Evolutionary conservation across 768 basidiomycete species (phyloP).

Genomic region (Tulasnella sp.): DNA sequence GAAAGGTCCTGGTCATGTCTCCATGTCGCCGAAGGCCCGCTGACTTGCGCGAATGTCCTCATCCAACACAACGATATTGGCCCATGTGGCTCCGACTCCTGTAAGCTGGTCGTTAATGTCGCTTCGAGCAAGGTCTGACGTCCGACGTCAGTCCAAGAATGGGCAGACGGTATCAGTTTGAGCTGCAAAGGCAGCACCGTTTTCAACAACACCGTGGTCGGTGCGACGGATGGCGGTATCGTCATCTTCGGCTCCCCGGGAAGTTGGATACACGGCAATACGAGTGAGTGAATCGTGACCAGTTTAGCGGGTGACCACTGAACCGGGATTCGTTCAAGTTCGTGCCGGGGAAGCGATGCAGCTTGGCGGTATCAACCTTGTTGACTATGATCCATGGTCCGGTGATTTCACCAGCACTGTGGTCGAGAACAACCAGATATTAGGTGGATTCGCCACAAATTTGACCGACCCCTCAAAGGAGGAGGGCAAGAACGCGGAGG

Average conservation of each 20-base stretch:
- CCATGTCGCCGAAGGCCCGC: conserved; percentile 58
- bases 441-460: conserved; percentile 53
- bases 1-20: conserved; percentile 68
- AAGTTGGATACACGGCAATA: conserved; percentile 61
- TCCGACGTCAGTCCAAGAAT: conserved; percentile 39
- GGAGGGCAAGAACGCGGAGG: conserved; percentile 44
- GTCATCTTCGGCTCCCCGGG: conserved; percentile 70
- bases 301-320: too few relatives aligned
- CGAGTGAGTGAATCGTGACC: conserved; percentile 23
- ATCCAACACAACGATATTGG: conserved; percentile 76
- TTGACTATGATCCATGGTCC: conserved; percentile 55
- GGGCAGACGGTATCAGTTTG: conserved; percentile 76
- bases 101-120: conserved; percentile 2
- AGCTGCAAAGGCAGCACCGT: conserved; percentile 52
- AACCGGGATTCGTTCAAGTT: neutral
- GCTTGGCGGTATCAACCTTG: conserved; percentile 38
- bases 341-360: neutral
- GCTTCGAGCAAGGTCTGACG: neutral
- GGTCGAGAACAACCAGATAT: conserved; percentile 53
- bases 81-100: conserved; percentile 50
- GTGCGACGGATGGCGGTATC: conserved; percentile 70
- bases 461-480: conserved; percentile 27
- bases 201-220: conserved; percentile 56
- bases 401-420: conserved; percentile 55
- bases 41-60: conserved; percentile 49